phyloP scores from a whole-genome alignment of 1,284 basidiomycete species.

The Leccinum angustisporum region DNA sequence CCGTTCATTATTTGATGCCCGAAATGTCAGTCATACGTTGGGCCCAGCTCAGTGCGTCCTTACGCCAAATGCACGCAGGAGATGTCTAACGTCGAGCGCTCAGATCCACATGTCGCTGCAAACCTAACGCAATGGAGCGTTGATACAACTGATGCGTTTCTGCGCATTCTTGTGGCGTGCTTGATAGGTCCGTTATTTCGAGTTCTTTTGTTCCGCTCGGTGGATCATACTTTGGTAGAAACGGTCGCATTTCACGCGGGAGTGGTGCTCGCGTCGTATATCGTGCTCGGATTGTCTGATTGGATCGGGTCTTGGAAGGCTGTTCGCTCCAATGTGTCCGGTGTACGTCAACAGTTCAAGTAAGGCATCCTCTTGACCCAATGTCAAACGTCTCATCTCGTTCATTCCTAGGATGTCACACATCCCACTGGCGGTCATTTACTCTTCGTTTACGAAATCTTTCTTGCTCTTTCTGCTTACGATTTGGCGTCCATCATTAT shows the following conservation, averaged over 20 bases:
- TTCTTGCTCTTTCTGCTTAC: slow-evolving; percentile 82
- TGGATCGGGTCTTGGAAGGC: slow-evolving; percentile 29
- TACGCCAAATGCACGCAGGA: not conserved
- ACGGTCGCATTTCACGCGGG: slow-evolving; percentile 71
- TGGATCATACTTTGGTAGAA: slow-evolving; percentile 43
- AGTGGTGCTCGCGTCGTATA: slow-evolving; percentile 55
- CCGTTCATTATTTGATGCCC: slow-evolving; percentile 10
- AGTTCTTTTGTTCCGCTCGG: not conserved
- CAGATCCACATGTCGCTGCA: slow-evolving; percentile 40
- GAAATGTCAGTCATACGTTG: slow-evolving; percentile 64
- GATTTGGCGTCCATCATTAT: slow-evolving; percentile 69
- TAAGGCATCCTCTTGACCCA: slow-evolving; percentile 27
- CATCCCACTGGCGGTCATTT: slow-evolving; percentile 79
- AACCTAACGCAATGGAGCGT: slow-evolving; percentile 46
- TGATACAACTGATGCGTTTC: slow-evolving; percentile 50
- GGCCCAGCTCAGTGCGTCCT: slow-evolving; percentile 58
- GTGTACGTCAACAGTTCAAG: slow-evolving; percentile 62
- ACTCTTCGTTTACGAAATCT: slow-evolving; percentile 85
- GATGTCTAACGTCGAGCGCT: slow-evolving; percentile 4
- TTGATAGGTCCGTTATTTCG: slow-evolving; percentile 46
- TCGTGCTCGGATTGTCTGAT: slow-evolving; percentile 47
- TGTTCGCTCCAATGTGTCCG: slow-evolving; percentile 37
- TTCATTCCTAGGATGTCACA: slow-evolving; percentile 56
- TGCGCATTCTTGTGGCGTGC: slow-evolving; percentile 62
- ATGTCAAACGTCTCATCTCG: not conserved